Percentiles rank a stretch among this genome's conserved stretches.
These are phyloP conservation scores for Clavispora phyllophila DNA, from an alignment of 805 yeast species.

Conservation along the genomic window DNA sequence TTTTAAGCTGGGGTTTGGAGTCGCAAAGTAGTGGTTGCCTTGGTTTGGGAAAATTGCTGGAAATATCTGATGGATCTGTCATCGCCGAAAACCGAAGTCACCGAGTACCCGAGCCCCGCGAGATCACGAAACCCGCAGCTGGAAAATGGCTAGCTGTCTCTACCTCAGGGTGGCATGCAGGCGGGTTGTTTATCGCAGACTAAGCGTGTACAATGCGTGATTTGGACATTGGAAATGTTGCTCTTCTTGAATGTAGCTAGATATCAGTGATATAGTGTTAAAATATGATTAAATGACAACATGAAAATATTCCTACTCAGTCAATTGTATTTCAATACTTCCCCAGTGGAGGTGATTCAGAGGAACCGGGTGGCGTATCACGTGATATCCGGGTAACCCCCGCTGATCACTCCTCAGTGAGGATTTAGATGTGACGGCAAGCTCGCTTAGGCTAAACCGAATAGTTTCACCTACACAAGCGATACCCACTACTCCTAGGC, in stretches of 20 bases:
- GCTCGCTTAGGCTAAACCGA: not conserved
- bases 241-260: too few relatives aligned
- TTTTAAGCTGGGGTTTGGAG: slow-evolving; percentile 68
- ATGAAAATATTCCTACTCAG: too few relatives aligned
- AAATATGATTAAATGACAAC: not conserved
- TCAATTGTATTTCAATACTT: too few relatives aligned
- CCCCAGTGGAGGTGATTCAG: not conserved
- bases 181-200: slow-evolving; percentile 42
- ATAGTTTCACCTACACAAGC: not conserved
- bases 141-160: slow-evolving; percentile 56
- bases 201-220: not conserved
- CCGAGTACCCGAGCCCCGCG: slow-evolving; percentile 36
- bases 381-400: slow-evolving; percentile 2
- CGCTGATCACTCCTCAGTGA: slow-evolving; percentile 1
- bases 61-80: slow-evolving; percentile 7
- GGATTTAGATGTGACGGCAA: not conserved
- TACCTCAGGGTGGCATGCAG: slow-evolving; percentile 80
- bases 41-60: slow-evolving; percentile 44
- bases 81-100: slow-evolving; percentile 10
- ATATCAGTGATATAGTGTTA: too few relatives aligned
- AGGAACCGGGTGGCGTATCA: not conserved
- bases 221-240: too few relatives aligned
- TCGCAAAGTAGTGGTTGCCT: slow-evolving; percentile 59
- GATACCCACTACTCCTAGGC: not conserved
- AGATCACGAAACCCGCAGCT: slow-evolving; percentile 1